These are phyloP conservation scores for Acer negundo DNA, from an alignment of 345 rosid species.

Conservation along the genomic window DNA sequence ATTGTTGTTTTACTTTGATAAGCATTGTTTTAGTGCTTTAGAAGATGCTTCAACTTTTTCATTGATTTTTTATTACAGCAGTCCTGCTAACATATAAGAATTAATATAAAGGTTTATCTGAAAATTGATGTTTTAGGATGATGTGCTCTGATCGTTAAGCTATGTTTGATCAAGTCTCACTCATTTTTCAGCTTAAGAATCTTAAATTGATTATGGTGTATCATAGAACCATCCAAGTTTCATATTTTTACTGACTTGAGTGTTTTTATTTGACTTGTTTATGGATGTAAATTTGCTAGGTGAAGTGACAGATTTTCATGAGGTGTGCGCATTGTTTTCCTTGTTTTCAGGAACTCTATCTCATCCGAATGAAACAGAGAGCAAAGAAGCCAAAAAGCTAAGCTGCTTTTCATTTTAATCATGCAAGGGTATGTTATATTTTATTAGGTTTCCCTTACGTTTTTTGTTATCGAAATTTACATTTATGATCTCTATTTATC, in stretches of 20 bases:
- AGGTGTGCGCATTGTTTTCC: conserved; percentile 12
- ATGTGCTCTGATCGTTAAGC: not conserved
- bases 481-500: conserved; percentile 16
- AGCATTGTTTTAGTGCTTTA: not conserved
- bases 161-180: not conserved
- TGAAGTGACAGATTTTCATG: not conserved
- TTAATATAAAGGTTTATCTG: not conserved
- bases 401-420: conserved; percentile 70
- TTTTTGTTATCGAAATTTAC: not conserved
- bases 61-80: not conserved
- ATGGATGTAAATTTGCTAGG: not conserved
- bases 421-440: conserved; percentile 62
- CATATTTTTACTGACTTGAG: not conserved
- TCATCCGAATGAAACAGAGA: conserved; percentile 76
- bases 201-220: conserved; percentile 3
- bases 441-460: not conserved
- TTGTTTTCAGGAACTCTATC: conserved; percentile 64
- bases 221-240: not conserved
- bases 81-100: not conserved
- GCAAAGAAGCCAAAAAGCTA: conserved; percentile 54
- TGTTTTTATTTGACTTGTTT: not conserved
- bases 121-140: not conserved
- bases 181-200: not conserved
- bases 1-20: not conserved
- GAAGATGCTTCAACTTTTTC: not conserved